Percentiles rank a stretch among this genome's conserved stretches.
These are phyloP conservation scores for Daldinia concentrica DNA, from an alignment of 495 filamentous ascomycete genomes.

Conservation along the genomic window DNA sequence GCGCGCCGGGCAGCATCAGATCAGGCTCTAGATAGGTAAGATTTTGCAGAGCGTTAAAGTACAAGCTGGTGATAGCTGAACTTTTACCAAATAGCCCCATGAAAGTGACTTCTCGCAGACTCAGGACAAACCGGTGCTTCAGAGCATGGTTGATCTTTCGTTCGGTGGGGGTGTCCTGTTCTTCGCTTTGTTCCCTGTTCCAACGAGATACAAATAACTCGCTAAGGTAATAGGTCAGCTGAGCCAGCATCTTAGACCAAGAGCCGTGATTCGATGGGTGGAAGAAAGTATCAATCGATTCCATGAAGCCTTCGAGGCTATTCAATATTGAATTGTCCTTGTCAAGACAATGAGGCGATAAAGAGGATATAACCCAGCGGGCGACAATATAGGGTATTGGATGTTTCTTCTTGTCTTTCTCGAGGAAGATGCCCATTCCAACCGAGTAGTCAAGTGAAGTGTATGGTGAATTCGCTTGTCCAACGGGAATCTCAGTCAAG, in stretches of 20 bases:
- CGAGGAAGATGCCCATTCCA: conserved; percentile 83
- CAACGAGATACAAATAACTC: conserved; percentile 98
- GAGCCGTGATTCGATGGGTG: conserved; percentile 94
- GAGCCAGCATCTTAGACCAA: conserved; percentile 91
- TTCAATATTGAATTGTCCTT: conserved; percentile 80
- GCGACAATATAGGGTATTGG: conserved; percentile 91
- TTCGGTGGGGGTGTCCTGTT: conserved; percentile 83
- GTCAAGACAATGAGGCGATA: conserved; percentile 86
- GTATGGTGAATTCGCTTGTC: conserved; percentile 94
- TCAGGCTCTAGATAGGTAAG: conserved; percentile 91
- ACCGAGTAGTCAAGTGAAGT: conserved; percentile 83
- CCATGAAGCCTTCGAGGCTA: conserved; percentile 90
- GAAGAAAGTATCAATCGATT: conserved; percentile 98
- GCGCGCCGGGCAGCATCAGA: conserved; percentile 89
- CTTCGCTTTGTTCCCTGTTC: conserved; percentile 92
- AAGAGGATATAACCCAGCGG: conserved; percentile 92
- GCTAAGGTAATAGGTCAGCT: conserved; percentile 90
- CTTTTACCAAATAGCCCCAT: conserved; percentile 99
- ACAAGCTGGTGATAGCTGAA: conserved; percentile 87
- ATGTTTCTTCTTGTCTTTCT: conserved; percentile 91
- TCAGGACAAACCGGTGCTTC: conserved; percentile 89
- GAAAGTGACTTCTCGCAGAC: conserved; percentile 90
- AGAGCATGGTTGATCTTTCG: conserved; percentile 80
- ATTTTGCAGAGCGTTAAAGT: conserved; percentile 86
- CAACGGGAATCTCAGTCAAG: conserved; percentile 94